phyloP scores from a whole-genome alignment of 2,329 filamentous ascomycete genomes.

The Neofusicoccum sp. region DNA sequence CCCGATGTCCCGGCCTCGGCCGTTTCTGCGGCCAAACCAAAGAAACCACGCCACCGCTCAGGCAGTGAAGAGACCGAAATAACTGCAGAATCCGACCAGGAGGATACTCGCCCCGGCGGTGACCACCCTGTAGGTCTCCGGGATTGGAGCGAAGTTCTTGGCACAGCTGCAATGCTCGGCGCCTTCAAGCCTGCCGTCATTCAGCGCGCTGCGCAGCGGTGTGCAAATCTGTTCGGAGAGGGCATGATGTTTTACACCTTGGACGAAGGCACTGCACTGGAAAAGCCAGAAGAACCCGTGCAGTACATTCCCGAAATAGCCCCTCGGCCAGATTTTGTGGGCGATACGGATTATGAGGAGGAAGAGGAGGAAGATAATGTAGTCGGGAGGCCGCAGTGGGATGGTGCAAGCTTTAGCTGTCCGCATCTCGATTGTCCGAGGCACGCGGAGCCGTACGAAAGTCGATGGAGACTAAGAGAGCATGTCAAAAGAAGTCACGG shows the following conservation, averaged over 20 bases:
- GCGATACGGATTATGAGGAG: background rate
- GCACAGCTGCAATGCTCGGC: slow-evolving; percentile 71
- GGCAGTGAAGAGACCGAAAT: background rate
- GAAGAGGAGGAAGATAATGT: background rate
- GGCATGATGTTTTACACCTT: slow-evolving; percentile 64
- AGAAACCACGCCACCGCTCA: background rate
- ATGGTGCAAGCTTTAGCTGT: slow-evolving; percentile 29
- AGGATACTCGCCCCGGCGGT: background rate
- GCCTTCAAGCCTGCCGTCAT: slow-evolving; percentile 61
- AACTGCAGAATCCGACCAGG: no score
- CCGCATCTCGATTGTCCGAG: slow-evolving; percentile 33
- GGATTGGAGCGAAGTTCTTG: slow-evolving; percentile 85
- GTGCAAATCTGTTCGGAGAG: slow-evolving; percentile 71
- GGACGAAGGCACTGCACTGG: slow-evolving; percentile 37
- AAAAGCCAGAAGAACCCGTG: slow-evolving; percentile 29
- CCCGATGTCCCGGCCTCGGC: background rate
- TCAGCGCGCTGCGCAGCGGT: slow-evolving; percentile 69
- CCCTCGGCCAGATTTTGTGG: slow-evolving; percentile 19
- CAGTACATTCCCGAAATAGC: slow-evolving; percentile 36
- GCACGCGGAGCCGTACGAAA: slow-evolving; percentile 27
- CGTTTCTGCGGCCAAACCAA: background rate
- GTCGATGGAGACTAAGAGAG: slow-evolving; percentile 34
- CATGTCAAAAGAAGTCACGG: slow-evolving; percentile 50
- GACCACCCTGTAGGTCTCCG: slow-evolving; percentile 41
- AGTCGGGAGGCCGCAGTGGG: slow-evolving; percentile 30